phyloP scores from a whole-genome alignment of 1,139 yeast genomes.

The Geotrichum fermentans region DNA sequence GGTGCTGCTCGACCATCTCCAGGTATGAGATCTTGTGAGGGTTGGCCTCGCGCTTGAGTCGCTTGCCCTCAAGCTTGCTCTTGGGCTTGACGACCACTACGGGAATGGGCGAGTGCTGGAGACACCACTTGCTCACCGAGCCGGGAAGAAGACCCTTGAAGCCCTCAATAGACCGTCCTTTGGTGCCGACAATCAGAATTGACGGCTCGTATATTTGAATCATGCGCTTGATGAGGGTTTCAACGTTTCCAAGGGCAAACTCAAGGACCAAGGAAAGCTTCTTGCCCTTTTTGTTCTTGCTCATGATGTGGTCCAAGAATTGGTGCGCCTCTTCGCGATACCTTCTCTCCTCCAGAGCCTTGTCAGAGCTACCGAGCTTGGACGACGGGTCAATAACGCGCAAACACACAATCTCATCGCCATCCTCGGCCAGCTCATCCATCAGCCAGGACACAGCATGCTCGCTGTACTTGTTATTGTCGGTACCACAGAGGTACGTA shows the following conservation, averaged over 20 bases:
- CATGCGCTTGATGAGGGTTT: constrained; percentile 50
- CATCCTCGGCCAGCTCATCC: constrained; percentile 59
- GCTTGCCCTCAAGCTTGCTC: constrained; percentile 39
- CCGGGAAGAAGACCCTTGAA: constrained; percentile 47
- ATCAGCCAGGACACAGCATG: constrained; percentile 63
- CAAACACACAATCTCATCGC: constrained; percentile 63
- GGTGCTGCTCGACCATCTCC: constrained; percentile 18
- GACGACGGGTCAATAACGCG: constrained; percentile 51
- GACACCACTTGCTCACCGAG: constrained; percentile 52
- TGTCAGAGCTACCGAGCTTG: constrained; percentile 9
- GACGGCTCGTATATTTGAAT: constrained; percentile 58
- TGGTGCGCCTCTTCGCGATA: constrained; percentile 40
- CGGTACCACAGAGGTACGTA: constrained; percentile 58
- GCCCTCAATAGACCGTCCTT: constrained; percentile 40
- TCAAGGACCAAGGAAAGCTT: constrained; percentile 51
- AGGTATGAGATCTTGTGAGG: constrained; percentile 23
- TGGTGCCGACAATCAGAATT: constrained; percentile 61
- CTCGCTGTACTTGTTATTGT: constrained; percentile 52
- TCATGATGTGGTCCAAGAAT: constrained; percentile 43
- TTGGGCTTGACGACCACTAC: constrained; percentile 62
- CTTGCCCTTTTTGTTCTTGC: constrained; percentile 38
- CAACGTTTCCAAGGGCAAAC: constrained; percentile 58
- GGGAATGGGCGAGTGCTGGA: constrained; percentile 63
- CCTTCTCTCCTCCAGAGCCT: constrained; percentile 34
- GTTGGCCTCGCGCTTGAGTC: constrained; percentile 35